A percentile compares a stretch with the other conserved stretches of the same genome.
Evolutionary conservation across 2,329 filamentous ascomycete species (phyloP).

Genomic region (Claviceps pazoutovae): DNA sequence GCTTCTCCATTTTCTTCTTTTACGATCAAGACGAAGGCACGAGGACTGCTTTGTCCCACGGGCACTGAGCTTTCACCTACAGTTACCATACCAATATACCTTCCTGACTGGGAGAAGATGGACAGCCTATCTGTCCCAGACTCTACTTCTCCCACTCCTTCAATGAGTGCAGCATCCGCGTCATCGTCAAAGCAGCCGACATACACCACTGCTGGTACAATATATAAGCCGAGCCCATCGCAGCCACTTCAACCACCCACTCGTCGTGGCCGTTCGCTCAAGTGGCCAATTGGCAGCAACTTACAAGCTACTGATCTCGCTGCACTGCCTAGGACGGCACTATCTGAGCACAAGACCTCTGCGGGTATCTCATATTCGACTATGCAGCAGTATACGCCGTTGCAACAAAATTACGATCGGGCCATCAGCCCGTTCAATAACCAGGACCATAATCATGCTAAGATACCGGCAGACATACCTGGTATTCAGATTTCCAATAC

Average conservation of each 20-base stretch:
- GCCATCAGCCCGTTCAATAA: constrained; percentile 28
- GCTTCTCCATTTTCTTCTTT: constrained; percentile 9
- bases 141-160: constrained; percentile 12
- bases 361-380: constrained; percentile 6
- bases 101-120: constrained; percentile 14
- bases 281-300: constrained; percentile 20
- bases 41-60: not conserved
- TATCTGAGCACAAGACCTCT: constrained; percentile 18
- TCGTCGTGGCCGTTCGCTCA: constrained; percentile 33
- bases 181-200: constrained; percentile 22
- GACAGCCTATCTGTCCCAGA: constrained; percentile 11
- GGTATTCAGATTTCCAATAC: constrained; percentile 13
- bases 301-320: constrained; percentile 18
- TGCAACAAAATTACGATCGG: constrained; percentile 41
- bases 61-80: not conserved
- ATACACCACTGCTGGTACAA: constrained; percentile 43
- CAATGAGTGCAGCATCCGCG: constrained; percentile 10
- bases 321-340: constrained; percentile 22
- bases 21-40: constrained; percentile 5
- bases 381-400: constrained; percentile 31
- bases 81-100: not conserved
- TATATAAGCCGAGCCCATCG: constrained; percentile 34
- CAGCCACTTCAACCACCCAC: constrained; percentile 36
- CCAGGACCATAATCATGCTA: constrained; percentile 12
- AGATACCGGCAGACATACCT: constrained; percentile 15